Base-by-base conservation (phyloP, 2,329 filamentous ascomycete species). In the Arthrobotrys megalospora region DNA sequence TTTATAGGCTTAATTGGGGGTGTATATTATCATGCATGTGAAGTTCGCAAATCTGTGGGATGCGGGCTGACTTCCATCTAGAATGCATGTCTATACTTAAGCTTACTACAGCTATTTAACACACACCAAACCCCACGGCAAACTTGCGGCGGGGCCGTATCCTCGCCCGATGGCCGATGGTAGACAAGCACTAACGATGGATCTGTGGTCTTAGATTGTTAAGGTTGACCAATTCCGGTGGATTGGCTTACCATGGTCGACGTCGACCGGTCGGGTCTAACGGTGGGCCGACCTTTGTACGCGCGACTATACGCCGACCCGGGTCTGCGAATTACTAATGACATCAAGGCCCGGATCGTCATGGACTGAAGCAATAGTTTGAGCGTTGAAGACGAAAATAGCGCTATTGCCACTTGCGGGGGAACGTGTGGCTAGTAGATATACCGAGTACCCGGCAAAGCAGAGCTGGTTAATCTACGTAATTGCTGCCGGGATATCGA, bases 181-280 rank as follows among this genome's bases (percentile, higher is more conserved):
- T 43, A 16, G 8, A 55, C 19, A 21, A 3, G 34, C n/a, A 21
- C n/a, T 58, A 58, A 38, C 32, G 34, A 55, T 10, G 52, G 21
- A n/a, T 32, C 14, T 12, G 21, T 14, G 48, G 48, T 34, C 24
- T 52, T 52, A 21, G 48, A 52, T 52, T 32, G 48, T 52, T 52
- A 52, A 36, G n/a, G 28, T 36, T 55, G 28, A 38, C 52, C 19
- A 43, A 41, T 60, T 43, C 53, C 53, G 53, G 53, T 43, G 53
- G 34, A 24, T 41, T 21, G 52, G 7, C 10, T 58, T 58, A 38
- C 52, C 52, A 34, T 34, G 28, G 52, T n/a, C n/a, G n/a, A n/a
- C n/a, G n/a, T n/a, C n/a, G n/a, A n/a, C n/a, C n/a, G n/a, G n/a
- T 60, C 36, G 55, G 55, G 55, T 43, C 34, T 60, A 60, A 60